Evolutionary conservation across 179 eudicot species (phyloP).

Genomic region (Patellifolia procumbens): DNA sequence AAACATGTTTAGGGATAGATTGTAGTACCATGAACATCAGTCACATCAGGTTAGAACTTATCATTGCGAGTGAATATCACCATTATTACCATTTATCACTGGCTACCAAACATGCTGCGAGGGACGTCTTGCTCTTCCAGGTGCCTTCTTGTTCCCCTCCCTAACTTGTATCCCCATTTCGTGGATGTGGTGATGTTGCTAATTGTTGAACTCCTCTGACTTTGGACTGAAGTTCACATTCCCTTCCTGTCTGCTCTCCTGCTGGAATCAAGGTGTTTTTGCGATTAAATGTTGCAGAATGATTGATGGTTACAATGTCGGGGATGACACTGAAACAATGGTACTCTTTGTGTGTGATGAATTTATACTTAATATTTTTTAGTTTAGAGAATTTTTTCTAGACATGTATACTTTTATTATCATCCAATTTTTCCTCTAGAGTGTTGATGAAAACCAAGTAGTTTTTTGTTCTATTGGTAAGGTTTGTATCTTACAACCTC

Average conservation of each 20-base stretch:
- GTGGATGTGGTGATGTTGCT: not conserved
- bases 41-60: no score
- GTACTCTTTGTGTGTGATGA: no score
- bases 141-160: not conserved
- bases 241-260: not conserved
- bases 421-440: no score
- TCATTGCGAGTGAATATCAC: no score
- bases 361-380: no score
- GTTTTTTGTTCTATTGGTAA: no score
- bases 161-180: not conserved
- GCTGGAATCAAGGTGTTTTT: not conserved
- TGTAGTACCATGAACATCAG: no score
- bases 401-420: no score
- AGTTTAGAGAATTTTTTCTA: no score
- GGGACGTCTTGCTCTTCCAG: not conserved
- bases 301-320: not conserved
- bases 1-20: no score
- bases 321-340: not conserved
- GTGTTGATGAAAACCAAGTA: no score
- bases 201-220: not conserved
- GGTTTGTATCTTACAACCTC: no score
- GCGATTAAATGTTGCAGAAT: not conserved
- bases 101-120: not conserved
- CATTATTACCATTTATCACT: not conserved
- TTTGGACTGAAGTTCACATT: not conserved